Evolutionary conservation across 495 filamentous ascomycete species (phyloP), one percentile per base, ranked within the genome.

Genomic region (Hypoxylon lienhwacheense): DNA sequence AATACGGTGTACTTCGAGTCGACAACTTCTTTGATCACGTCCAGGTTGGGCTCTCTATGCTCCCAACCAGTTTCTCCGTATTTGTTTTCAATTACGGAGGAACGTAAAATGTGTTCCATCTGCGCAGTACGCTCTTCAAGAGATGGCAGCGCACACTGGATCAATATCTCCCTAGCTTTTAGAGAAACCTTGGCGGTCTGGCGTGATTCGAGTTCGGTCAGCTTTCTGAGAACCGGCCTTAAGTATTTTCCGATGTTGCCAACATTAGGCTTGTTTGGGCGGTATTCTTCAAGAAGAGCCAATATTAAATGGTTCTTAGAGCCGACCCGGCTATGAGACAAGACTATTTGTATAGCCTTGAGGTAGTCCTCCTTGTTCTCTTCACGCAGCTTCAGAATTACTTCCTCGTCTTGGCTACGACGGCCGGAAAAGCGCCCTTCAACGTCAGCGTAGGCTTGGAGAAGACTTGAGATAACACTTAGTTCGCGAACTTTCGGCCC

Each of bases 1-100:
- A 96, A 97, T 51, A 98, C 91, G 34, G 91, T 97, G 73, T 90
- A 97, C 75, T 93, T 93, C 25, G 93, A 97, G 73, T 98, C 93
- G 36, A 98, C 89, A 34, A 98, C 93, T 69, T 98, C 93, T 75
- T 95, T 93, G 69, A 98, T 82, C 62, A 91, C 77, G 32, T 90
- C 83, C 40, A 91, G 73, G 66, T 86, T 85, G 12, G 93, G 93
- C 65, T 96, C 89, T 56, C 95, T 83, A 73, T 98, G 93, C 41
- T 96, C 91, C 90, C 90, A 97, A 33, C 92, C 91, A 32, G 89
- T 95, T 77, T 98, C 93, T 24, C 93, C 93, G 67, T 98, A 98
- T 60, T 88, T 84, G 29, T 91, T 95, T 70, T 97, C 90, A 5
- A 97, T 84, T n/a, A 98, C 93, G 1, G 95, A 91, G 25, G 93